phyloP scores from a whole-genome alignment of 106 monocot genomes.

The Hemerocallis citrina region DNA sequence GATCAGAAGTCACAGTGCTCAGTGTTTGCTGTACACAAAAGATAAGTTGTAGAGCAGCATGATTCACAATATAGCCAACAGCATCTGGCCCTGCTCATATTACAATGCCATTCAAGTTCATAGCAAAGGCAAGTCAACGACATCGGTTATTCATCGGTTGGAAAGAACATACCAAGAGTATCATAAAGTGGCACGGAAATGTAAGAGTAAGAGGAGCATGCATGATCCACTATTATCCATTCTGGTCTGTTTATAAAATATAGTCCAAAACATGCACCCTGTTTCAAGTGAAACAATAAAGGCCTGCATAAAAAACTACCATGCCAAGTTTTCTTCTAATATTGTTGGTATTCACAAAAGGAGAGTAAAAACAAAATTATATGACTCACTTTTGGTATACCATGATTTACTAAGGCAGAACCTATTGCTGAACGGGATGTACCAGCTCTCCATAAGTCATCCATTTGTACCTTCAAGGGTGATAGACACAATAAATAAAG shows the following conservation, averaged over 20 bases:
- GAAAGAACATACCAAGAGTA: conserved; percentile 65
- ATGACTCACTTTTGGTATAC: conserved; percentile 67
- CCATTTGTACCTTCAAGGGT: conserved; percentile 80
- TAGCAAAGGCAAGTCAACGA: not conserved
- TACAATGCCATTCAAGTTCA: not conserved
- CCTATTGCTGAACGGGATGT: conserved; percentile 76
- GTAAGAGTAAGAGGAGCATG: conserved; percentile 90
- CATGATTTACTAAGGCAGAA: conserved; percentile 69
- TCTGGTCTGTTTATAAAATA: conserved; percentile 95
- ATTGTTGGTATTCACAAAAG: not conserved
- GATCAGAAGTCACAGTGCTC: conserved; percentile 47
- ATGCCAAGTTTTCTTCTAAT: too few species aligned
- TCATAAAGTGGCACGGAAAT: conserved; percentile 94
- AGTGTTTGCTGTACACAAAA: conserved; percentile 84
- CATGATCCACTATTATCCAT: conserved; percentile 94
- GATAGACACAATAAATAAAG: not conserved
- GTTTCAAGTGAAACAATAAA: conserved; percentile 5
- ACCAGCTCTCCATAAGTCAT: conserved; percentile 89
- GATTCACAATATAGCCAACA: conserved; percentile 80
- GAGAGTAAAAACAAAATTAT: not conserved
- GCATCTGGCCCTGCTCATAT: conserved; percentile 88
- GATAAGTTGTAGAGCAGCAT: conserved; percentile 69
- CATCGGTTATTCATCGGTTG: not conserved
- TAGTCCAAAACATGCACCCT: conserved; percentile 82
- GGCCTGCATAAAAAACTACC: not conserved